Evolutionary conservation across 148 eudicot genomes (phyloP).

Genomic region (Rhododendron griersonianum): DNA sequence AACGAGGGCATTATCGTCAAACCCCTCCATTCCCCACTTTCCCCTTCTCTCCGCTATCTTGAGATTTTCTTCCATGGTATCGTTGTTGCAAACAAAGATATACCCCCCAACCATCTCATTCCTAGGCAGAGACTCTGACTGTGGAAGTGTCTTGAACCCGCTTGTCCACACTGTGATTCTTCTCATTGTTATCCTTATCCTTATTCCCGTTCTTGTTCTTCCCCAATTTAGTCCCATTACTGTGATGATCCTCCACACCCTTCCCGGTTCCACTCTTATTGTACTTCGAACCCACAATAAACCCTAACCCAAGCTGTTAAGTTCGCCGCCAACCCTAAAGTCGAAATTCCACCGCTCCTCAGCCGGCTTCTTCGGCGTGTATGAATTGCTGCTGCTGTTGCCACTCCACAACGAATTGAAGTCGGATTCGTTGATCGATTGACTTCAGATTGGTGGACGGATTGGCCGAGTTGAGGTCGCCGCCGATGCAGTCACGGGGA

Average conservation of each 20-base stretch:
- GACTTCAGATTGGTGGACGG: not conserved
- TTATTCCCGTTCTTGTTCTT: slow-evolving; percentile 35
- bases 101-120: slow-evolving; percentile 89
- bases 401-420: not conserved
- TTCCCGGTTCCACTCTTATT: slow-evolving; percentile 29
- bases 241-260: slow-evolving; percentile 24
- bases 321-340: not conserved
- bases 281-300: slow-evolving; percentile 25
- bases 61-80: slow-evolving; percentile 96
- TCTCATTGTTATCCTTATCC: slow-evolving; percentile 14
- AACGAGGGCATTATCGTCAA: no score
- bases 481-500: slow-evolving; percentile 37
- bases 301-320: not conserved
- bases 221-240: slow-evolving; percentile 58
- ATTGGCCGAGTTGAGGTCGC: slow-evolving; percentile 19
- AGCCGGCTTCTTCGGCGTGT: not conserved
- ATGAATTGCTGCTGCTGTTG: not conserved
- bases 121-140: slow-evolving; percentile 75
- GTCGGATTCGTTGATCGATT: not conserved
- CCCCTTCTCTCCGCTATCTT: slow-evolving; percentile 10
- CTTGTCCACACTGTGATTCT: slow-evolving; percentile 60
- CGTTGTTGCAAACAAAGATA: slow-evolving; percentile 95
- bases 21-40: not conserved
- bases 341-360: not conserved
- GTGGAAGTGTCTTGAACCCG: slow-evolving; percentile 93